Evolutionary conservation across 352 stramenopile genomes (phyloP), one percentile per base, ranked within the genome.

Genomic region (Pythium plurisporium): DNA sequence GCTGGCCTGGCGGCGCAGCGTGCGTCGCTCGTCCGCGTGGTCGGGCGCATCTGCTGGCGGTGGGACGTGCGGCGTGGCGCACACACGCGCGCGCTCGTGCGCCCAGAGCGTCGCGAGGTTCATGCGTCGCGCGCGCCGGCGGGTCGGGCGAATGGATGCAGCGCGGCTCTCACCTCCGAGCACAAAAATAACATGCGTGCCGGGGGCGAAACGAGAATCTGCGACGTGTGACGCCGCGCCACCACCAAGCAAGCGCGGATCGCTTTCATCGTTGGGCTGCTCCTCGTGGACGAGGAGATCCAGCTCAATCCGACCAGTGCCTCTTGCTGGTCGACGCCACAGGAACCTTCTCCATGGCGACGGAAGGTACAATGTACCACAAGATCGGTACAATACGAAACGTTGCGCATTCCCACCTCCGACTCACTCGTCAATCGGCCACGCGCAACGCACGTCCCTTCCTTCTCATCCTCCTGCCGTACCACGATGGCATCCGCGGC

Each of bases 81-180:
- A 26, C 3, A 86, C 27, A 3, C 78, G 78, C 44, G 69, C 38
- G 51, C 74, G 78, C 58, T 88, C 78, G 22, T 70, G 73, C 8
- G 53, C 58, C 78, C 78, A 88, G 17, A 88, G 69, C 48, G 72
- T 59, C 17, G 64, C 26, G 26, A 88, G 61, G 63, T 88, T 73
- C 77, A 87, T 87, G 23, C 23, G 20, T 23, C 15, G 10, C 11
- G 46, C 7, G 15, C 12, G 38, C 19, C 9, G 38, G 26, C 4
- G 17, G 38, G 15, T 20, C 9, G n/a, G 17, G n/a, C n/a, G n/a
- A n/a, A n/a, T n/a, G n/a, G n/a, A n/a, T n/a, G n/a, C n/a, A n/a
- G n/a, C n/a, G n/a, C n/a, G n/a, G n/a, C n/a, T n/a, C n/a, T n/a
- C n/a, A n/a, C n/a, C n/a, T n/a, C n/a, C n/a, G n/a, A n/a, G n/a